Base-by-base conservation (phyloP, 768 basidiomycete genomes). In the Boletus pseudopeckii region DNA sequence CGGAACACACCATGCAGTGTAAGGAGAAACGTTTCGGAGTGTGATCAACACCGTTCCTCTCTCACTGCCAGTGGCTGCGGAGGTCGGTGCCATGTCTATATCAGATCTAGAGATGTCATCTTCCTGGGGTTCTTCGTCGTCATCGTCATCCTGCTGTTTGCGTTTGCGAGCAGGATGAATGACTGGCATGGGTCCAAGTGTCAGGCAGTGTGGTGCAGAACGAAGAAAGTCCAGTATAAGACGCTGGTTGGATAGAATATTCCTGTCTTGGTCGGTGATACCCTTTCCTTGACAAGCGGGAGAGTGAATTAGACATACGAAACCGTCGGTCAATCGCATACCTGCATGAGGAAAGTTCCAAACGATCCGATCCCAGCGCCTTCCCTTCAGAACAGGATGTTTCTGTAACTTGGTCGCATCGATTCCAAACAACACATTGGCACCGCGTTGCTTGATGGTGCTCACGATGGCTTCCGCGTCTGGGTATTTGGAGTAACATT, bases 291-390 rank as follows among this genome's bases (percentile, higher is more conserved):
- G 39, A 58, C 44, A 37, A 20, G 18, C 36, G 32, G 37, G 20
- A 22, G 24, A 14, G 50, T 50, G 45, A 57, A 44, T 43, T 1
- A 54, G 26, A 22, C 8, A 22, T 26, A 10, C 46, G 10, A 13
- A n/a, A 41, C 0, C 10, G 17, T 42, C 30, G 14, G 45, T 5
- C 42, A n/a, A 52, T 44, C 13, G 64, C 82, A 58, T 63, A 91
- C 95, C 95, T 63, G 89, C 88, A 74, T 98, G 96, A 54, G 96
- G 96, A 67, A 98, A 98, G 68, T 98, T 97, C 86, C 92, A 98
- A 7, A 91, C 83, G 52, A 98, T 80, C 56, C 80, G 82, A 70
- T 92, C 87, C 81, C 88, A 89, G 50, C 72, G 79, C 56, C 75
- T 73, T 38, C 80, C 82, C 56, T 83, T 88, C 43, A 95, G 69